Base-by-base conservation (phyloP, 441 rosid species). In the Viola pubescens region DNA sequence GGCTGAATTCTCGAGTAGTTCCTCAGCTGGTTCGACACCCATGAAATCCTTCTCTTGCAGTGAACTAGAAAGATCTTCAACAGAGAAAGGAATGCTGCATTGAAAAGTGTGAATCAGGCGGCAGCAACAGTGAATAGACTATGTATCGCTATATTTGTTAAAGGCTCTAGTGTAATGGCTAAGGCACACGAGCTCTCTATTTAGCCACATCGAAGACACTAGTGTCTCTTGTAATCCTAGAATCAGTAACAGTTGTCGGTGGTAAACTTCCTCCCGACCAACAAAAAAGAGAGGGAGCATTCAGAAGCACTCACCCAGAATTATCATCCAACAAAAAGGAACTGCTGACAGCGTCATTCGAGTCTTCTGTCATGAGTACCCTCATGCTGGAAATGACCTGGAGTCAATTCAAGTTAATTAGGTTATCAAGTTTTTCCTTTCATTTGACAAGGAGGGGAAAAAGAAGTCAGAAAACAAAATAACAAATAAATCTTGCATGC, bases 351-450 rank as follows among this genome's bases (percentile, higher is more conserved):
- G 96, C 96, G 52, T 79, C 67, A 54, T 85, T 89, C 70, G 97
- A 95, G 75, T 91, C 99, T 71, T 95, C 99, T 1, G 88, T 95
- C 97, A 89, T 95, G 52, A 86, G 86, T 62, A 91, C 77, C 65
- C 86, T 95, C 99, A 95, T 95, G 81, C 89, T 87, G 59, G 95
- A 72, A 64, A 95, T 86, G 68, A 95, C 99, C 99, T 95, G 82
- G 63, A 72, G 60, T 56, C 8, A 69, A 40, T 26, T 26, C 34
- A 26, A 26, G 34, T 26, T 26, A 46, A 38, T 56, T 40, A 41
- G 45, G 54, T 8, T 7, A 52, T 26, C 37, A 54, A 54, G 50
- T 49, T 40, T 59, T 40, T 65, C 13, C 11, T 58, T 46, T 10
- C 48, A 68, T 40, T 73, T 46, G 48, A 53, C 59, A 37, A 40